Evolutionary conservation across 2,329 filamentous ascomycete genomes (phyloP), one percentile per base, ranked within the genome.

Genomic region (Escovopsis sp.): DNA sequence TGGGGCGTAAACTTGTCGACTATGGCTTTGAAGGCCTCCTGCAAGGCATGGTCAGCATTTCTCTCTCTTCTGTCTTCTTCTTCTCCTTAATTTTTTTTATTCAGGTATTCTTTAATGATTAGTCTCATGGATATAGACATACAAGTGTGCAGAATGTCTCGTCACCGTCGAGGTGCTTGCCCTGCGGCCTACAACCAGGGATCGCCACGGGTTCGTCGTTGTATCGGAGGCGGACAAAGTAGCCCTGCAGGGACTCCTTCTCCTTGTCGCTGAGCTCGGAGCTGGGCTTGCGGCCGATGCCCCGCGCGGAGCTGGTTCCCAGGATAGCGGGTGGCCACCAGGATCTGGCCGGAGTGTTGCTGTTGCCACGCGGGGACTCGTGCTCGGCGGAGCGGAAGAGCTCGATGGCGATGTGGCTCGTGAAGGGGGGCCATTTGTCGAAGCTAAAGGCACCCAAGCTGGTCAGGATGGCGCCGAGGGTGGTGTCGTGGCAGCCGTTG

Each of bases 401-500:
- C 62, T 98, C 91, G 43, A 98, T 69, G 30, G 91, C 88, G 49
- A 98, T 73, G 53, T 93, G 87, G 52, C 84, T 89, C 0, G 89
- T 95, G 56, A 89, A 98, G 0, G 87, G 88, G 1, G 91, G 91
- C 91, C 91, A 98, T 33, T 72, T 70, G 39, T 73, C 74, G 18
- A 66, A 66, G 36, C 84, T 69, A 57, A 85, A 91, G 3, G 83
- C 82, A 3, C 89, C 91, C 6, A 96, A 62, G 50, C 84, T 85
- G 12, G 80, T 67, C 26, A 98, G 66, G 2, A 86, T 68, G 1
- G 75, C 84, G 3, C 85, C 91, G 5, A 98, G 72, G 1, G 91
- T 96, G 2, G 91, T 96, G 57, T 96, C 88, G 61, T 95, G 88
- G 55, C 88, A 94, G 30, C 88, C 88, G 50, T 77, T 84, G 54